Evolutionary conservation across 2,329 filamentous ascomycete species (phyloP).

Genomic region (Microcyclosporella mali): DNA sequence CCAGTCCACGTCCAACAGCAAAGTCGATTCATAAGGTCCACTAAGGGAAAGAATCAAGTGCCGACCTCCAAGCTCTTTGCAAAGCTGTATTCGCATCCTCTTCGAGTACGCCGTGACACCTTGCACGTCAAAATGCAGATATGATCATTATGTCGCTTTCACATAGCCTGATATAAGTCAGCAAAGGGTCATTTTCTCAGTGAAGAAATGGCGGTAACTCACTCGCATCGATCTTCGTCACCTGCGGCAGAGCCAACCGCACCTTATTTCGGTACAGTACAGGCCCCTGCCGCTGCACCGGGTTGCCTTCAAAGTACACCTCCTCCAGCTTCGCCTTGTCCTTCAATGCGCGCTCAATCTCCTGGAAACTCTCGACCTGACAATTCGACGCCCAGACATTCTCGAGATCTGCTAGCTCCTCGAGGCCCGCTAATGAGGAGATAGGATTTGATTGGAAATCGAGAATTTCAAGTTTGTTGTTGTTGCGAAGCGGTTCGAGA

Average conservation of each 20-base stretch:
- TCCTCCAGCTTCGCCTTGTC: slow-evolving; percentile 78
- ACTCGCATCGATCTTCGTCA: slow-evolving; percentile 96
- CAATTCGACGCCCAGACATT: slow-evolving; percentile 96
- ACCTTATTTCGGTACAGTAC: slow-evolving; percentile 93
- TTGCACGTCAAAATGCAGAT: too few relatives aligned
- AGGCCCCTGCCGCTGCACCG: slow-evolving; percentile 71
- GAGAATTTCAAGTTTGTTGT: slow-evolving; percentile 62
- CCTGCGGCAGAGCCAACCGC: slow-evolving; percentile 73
- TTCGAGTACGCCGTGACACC: too few relatives aligned
- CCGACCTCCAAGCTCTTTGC: too few relatives aligned
- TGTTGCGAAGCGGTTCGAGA: slow-evolving; percentile 58
- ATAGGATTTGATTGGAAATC: slow-evolving; percentile 90
- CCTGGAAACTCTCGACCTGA: slow-evolving; percentile 68
- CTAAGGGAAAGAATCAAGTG: too few relatives aligned
- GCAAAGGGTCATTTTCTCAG: background rate
- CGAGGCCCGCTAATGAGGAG: slow-evolving; percentile 64
- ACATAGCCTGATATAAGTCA: slow-evolving; percentile 19
- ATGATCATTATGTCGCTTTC: slow-evolving; percentile 15
- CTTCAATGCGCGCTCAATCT: slow-evolving; percentile 69
- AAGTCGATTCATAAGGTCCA: too few relatives aligned
- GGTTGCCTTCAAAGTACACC: slow-evolving; percentile 95
- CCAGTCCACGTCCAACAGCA: too few relatives aligned
- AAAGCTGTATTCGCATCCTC: too few relatives aligned
- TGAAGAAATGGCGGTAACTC: slow-evolving; percentile 42
- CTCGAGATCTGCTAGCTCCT: slow-evolving; percentile 64